Evolutionary conservation across 805 yeast genomes (phyloP), one percentile per base, ranked within the genome.

Genomic region (Phaffomyces antillensis): DNA sequence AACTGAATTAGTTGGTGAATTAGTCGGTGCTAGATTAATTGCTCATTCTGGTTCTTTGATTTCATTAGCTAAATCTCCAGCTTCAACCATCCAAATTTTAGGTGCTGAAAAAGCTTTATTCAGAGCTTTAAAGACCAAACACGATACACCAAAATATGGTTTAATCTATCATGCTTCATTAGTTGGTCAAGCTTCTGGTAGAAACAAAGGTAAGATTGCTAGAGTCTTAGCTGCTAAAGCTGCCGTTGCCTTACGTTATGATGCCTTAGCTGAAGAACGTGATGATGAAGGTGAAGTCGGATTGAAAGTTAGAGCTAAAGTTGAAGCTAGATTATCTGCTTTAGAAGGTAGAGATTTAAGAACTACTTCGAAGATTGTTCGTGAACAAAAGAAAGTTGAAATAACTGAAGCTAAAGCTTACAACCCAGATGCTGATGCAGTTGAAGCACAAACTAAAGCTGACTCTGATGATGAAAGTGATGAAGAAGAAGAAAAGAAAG

Each of bases 101-200:
- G 99, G 99, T 68, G 98, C 99, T 53, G 99, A 93, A 74, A 93
- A 93, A 79, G 99, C 99, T 37, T 76, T 93, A 50, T 93, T 93
- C 79, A 84, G 99, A 75, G 99, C 99, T 51, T 81, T 93, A 63
- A 93, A 93, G 77, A 93, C 99, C 48, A 93, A 93, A 71, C 96
- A 90, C 61, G 96, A 93, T 68, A 93, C 99, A 51, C 99, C 99
- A 64, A 93, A 93, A 70, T 93, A 93, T 64, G 99, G 99, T 74
- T 75, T 93, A 60, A 76, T 93, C 57, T 93, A 93, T 75, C 98
- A 93, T 66, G 96, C 98, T 47, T 87, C 96, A 28, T 76, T 93
- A 53, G 95, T 93, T 56, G 99, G 99, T 54, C 96, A 91, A 76
- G 99, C 99, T 47, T 77, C 95, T 42, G 96, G 96, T 70, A 86